These are phyloP conservation scores for Bacidia gigantensis DNA, from an alignment of 495 filamentous ascomycete species.

Conservation along the genomic window DNA sequence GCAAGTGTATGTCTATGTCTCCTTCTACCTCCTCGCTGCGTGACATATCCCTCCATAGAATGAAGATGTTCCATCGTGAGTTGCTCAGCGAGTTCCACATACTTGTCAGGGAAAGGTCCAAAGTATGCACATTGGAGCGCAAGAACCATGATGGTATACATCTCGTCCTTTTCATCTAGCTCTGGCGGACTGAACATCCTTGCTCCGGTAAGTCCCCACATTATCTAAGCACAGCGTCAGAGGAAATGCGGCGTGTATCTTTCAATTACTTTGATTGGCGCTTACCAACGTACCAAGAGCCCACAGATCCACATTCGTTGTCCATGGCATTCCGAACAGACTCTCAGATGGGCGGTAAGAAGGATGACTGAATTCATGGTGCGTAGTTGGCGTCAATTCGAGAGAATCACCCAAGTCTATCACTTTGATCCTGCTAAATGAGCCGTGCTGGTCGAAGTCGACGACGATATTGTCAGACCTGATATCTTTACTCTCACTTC, in stretches of 20 bases:
- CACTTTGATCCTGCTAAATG: too few species aligned
- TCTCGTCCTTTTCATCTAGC: not conserved
- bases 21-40: not conserved
- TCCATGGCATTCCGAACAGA: too few species aligned
- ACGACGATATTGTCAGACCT: too few species aligned
- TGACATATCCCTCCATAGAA: not conserved
- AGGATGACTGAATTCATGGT: too few species aligned
- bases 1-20: not conserved
- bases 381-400: too few species aligned
- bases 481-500: too few species aligned
- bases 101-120: not conserved
- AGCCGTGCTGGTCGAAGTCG: too few species aligned
- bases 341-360: too few species aligned
- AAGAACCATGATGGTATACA: not conserved
- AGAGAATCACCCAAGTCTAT: too few species aligned
- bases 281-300: too few species aligned
- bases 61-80: not conserved
- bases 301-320: too few species aligned
- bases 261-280: not conserved
- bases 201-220: conserved; percentile 5
- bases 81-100: not conserved
- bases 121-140: not conserved
- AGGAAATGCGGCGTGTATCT: not conserved
- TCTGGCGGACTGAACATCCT: conserved; percentile 1
- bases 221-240: conserved; percentile 1